Percentiles rank a stretch among this genome's conserved stretches.
Evolutionary conservation across 2,329 filamentous ascomycete species (phyloP).

Genomic region (Ceratocystis harringtonii): DNA sequence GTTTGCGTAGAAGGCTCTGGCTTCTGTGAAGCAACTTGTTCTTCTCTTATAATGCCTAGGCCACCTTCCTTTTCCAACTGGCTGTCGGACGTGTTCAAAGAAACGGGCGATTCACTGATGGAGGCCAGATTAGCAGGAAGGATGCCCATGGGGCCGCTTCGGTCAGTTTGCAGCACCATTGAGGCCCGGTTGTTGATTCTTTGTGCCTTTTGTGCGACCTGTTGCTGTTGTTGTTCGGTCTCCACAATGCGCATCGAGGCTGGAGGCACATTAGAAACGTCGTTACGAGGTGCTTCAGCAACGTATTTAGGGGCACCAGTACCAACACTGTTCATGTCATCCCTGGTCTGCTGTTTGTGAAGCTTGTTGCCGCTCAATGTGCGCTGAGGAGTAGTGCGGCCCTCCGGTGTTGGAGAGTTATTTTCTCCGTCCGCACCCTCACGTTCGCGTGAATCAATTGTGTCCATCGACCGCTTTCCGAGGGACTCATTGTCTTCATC

Average conservation of each 20-base stretch:
- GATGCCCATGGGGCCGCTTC: not conserved
- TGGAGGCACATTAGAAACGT: conserved; percentile 41
- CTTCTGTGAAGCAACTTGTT: conserved; percentile 24
- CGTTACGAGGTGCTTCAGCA: conserved; percentile 32
- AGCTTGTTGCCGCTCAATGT: conserved; percentile 44
- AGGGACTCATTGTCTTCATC: conserved; percentile 46
- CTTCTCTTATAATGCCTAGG: conserved; percentile 45
- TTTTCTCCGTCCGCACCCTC: conserved; percentile 3
- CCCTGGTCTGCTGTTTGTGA: conserved; percentile 47
- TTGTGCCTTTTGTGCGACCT: conserved; percentile 16
- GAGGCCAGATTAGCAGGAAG: not conserved
- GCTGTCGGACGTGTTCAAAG: conserved; percentile 35
- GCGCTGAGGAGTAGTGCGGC: conserved; percentile 33
- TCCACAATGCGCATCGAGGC: conserved; percentile 46
- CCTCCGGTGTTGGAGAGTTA: conserved; percentile 26
- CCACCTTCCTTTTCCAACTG: conserved; percentile 49
- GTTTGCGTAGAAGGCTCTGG: not conserved
- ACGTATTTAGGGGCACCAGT: conserved; percentile 13
- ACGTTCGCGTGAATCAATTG: conserved; percentile 10
- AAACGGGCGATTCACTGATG: conserved; percentile 24
- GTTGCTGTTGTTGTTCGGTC: conserved; percentile 32
- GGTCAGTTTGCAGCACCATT: conserved; percentile 5
- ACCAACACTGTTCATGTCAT: conserved; percentile 30
- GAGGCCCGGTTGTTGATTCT: conserved; percentile 10
- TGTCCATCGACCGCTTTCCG: conserved; percentile 21